Base-by-base conservation (phyloP, 1,139 yeast species). In the Martiniozyma asiatica region DNA sequence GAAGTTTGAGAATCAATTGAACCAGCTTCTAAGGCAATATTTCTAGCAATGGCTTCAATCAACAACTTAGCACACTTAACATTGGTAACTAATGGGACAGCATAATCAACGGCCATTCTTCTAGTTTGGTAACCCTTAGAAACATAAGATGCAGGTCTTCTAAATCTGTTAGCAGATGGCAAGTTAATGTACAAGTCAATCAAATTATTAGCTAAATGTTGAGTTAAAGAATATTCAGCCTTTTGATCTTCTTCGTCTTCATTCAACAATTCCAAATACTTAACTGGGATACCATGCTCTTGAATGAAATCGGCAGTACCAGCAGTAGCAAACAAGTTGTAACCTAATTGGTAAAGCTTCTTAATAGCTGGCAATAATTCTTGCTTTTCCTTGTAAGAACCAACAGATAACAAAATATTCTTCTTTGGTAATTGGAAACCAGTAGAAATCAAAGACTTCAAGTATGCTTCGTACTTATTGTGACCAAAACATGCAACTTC, bases 91-190 rank as follows among this genome's bases (percentile, higher is more conserved):
- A 92, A 69, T 32, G 99, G 99, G 54, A 92, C 82, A 32, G 96
- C 87, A 56, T 82, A 92, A 59, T 92, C 99, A 44, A 92, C 97
- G 45, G 99, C 98, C 97, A 92, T 81, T 68, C 99, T 92, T 69
- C 99, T 93, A 33, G 97, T 82, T 60, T 75, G 78, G 68, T 92
- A 92, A 57, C 98, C 99, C 65, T 82, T 85, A 22, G 95, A 82
- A 71, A 89, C 85, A 61, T 89, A 92, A 38, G 89, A 81, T 34
- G 98, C 96, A 38, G 99, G 98, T 62, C 99, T 85, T 58, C 98
- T 81, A 75, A 84, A 89, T 56, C 96, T 72, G 68, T 92, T 92
- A 35, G 94, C 68, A 41, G 97, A 87, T 42, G 98, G 98, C 63
- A 92, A 67, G 63, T 92, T 92, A 61, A 92, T 77, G 68, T 92